These are phyloP conservation scores for Fusarium foetens DNA, from an alignment of 2,329 filamentous ascomycete genomes.

Conservation along the genomic window DNA sequence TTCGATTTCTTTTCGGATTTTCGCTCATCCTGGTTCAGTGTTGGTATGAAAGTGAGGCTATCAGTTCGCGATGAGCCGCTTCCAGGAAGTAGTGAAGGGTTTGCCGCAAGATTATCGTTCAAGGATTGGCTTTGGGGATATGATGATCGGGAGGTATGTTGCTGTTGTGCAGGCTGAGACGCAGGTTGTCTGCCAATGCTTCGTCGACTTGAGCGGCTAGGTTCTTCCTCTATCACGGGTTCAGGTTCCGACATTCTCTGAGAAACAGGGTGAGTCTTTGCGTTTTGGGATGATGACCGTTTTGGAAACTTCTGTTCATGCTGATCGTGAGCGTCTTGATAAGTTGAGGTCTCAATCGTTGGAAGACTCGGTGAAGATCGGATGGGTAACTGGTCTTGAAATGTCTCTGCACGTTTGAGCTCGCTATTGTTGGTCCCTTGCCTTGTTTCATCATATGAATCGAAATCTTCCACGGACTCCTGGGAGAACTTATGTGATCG, in stretches of 20 bases:
- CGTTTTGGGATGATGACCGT: slow-evolving; percentile 64
- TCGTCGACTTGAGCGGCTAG: slow-evolving; percentile 54
- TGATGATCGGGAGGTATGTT: slow-evolving; percentile 44
- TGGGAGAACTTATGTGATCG: slow-evolving; percentile 61
- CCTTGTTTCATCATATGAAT: slow-evolving; percentile 56
- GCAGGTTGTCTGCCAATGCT: slow-evolving; percentile 30
- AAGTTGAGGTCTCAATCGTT: slow-evolving; percentile 72
- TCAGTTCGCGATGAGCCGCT: slow-evolving; percentile 76
- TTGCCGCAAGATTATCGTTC: slow-evolving; percentile 46
- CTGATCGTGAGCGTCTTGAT: slow-evolving; percentile 51
- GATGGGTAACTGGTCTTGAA: slow-evolving; percentile 49
- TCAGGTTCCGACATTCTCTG: slow-evolving; percentile 43
- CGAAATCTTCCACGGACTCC: slow-evolving; percentile 56
- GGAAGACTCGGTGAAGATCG: slow-evolving; percentile 51
- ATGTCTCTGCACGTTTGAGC: slow-evolving; percentile 38
- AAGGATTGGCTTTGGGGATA: slow-evolving; percentile 44
- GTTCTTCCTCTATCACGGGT: slow-evolving; percentile 52
- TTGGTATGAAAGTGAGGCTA: slow-evolving; percentile 82
- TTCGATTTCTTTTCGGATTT: slow-evolving; percentile 79
- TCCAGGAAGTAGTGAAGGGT: slow-evolving; percentile 74
- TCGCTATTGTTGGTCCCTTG: slow-evolving; percentile 47
- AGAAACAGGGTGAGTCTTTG: slow-evolving; percentile 57
- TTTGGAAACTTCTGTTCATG: slow-evolving; percentile 57
- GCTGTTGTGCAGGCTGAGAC: slow-evolving; percentile 38
- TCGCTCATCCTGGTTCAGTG: slow-evolving; percentile 74